Evolutionary conservation across 345 rosid species (phyloP).

Genomic region (Brassica nigra): DNA sequence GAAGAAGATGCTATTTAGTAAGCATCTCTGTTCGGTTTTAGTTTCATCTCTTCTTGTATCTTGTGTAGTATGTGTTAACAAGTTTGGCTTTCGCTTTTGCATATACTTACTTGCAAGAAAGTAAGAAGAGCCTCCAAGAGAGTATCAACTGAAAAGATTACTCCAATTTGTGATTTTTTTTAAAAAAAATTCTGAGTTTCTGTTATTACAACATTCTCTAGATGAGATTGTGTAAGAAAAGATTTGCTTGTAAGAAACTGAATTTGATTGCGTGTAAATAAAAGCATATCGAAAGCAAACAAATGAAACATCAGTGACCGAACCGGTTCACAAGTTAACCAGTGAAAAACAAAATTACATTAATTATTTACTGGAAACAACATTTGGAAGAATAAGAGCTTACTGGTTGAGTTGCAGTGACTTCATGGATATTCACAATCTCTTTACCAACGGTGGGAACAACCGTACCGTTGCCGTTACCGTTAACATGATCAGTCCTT

Average conservation of each 20-base stretch:
- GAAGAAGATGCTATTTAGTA: conserved; percentile 59
- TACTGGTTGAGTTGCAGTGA: conserved; percentile 63
- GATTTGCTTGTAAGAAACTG: conserved; percentile 3
- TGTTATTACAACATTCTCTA: conserved; percentile 1
- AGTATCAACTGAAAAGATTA: conserved; percentile 13
- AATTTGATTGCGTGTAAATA: neutral
- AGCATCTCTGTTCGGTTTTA: conserved; percentile 32
- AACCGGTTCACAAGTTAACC: neutral
- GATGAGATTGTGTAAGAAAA: neutral
- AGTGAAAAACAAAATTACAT: neutral
- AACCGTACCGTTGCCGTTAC: conserved; percentile 11
- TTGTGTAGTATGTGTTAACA: conserved; percentile 11
- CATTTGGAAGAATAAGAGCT: conserved; percentile 38
- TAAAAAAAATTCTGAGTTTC: neutral
- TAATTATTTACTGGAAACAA: conserved; percentile 46
- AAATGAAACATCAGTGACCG: conserved; percentile 2
- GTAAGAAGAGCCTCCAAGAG: conserved; percentile 28
- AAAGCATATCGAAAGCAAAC: neutral
- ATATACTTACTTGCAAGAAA: conserved; percentile 20
- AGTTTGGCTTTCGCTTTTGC: neutral
- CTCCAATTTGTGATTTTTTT: conserved; percentile 9
- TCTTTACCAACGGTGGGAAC: conserved; percentile 56
- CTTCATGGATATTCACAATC: conserved; percentile 59
- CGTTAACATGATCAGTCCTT: neutral
- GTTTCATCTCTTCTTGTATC: conserved; percentile 18